phyloP scores from a whole-genome alignment of 2,329 filamentous ascomycete species.

The Calcarisporium arbuscula region DNA sequence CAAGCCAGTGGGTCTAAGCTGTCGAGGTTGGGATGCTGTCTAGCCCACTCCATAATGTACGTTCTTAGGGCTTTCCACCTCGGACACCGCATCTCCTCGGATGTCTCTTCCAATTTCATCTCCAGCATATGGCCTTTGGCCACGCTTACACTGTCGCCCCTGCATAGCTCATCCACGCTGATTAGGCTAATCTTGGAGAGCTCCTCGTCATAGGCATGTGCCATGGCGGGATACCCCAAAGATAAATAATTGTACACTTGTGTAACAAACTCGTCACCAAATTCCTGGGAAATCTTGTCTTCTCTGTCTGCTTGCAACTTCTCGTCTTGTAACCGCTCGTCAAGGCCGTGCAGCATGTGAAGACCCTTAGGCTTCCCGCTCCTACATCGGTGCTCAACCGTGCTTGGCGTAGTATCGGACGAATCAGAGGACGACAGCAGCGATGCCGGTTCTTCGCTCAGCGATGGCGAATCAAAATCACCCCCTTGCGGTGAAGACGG shows the following conservation, averaged over 20 bases:
- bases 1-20: constrained; percentile 54
- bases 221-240: constrained; percentile 82
- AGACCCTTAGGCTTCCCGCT: constrained; percentile 34
- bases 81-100: constrained; percentile 49
- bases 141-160: constrained; percentile 57
- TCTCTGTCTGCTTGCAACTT: constrained; percentile 44
- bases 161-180: constrained; percentile 59
- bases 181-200: constrained; percentile 74
- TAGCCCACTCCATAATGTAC: constrained; percentile 86
- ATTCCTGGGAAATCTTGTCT: constrained; percentile 57
- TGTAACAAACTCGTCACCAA: constrained; percentile 78
- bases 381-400: constrained; percentile 16
- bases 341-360: constrained; percentile 44
- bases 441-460: constrained; percentile 35
- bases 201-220: constrained; percentile 77
- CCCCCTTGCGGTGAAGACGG: constrained; percentile 35
- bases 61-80: constrained; percentile 78
- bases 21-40: constrained; percentile 73
- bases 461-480: constrained; percentile 30
- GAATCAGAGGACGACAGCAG: constrained; percentile 17
- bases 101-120: constrained; percentile 37
- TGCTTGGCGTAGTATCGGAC: constrained; percentile 12
- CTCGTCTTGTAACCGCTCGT: constrained; percentile 44
- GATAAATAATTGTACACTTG: constrained; percentile 98
- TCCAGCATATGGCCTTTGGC: constrained; percentile 68